Evolutionary conservation across 257 asterid species (phyloP), one percentile per base, ranked within the genome.

Genomic region (Paulownia fortunei): DNA sequence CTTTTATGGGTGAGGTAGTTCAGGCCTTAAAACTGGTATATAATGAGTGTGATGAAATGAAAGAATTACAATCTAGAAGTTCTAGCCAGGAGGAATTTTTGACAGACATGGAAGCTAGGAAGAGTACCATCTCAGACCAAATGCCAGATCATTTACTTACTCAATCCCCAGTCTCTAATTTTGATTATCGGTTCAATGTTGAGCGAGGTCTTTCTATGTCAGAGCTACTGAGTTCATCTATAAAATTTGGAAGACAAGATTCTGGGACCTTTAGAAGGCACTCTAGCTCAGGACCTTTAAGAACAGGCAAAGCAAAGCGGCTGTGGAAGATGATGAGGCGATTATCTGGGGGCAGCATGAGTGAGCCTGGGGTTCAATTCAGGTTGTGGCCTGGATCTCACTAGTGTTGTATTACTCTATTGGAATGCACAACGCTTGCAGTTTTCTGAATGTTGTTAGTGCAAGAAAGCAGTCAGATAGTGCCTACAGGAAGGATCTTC

Each of bases 1-100:
- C 98, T 5, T 96, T 87, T 80, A 96, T 96, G 99, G 97, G 99
- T 5, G 99, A 96, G 80, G 98, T 96, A 3, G 95, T 93, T 61
- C 99, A 96, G 76, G 99, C 98, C 11, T 77, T 93, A 68, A 96
- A 92, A 79, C 85, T 96, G 42, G 90, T 96, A 8, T 91, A 92
- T 81, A 88, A 84, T 0, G 92, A 93, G 92, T 86, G 88, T 6
- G 91, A 88, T 6, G 88, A 87, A 59, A 80, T 80, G 6, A 86
- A 36, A 59, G 92, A 82, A 54, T 42, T 61, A 3, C 76, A 61
- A 8, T 86, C 92, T 21, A 82, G 85, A 84, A 89, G 84, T 61
- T 79, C 77, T 37, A 88, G 91, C 82, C 87, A 10, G 18, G 92
- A 87, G 52, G 88, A 90, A 61, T 32, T 84, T 21, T 85, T 90